Percentiles rank a stretch among this genome's conserved stretches.
phyloP scores from a whole-genome alignment of 2,329 filamentous ascomycete species.

The Alternaria ethzedia region DNA sequence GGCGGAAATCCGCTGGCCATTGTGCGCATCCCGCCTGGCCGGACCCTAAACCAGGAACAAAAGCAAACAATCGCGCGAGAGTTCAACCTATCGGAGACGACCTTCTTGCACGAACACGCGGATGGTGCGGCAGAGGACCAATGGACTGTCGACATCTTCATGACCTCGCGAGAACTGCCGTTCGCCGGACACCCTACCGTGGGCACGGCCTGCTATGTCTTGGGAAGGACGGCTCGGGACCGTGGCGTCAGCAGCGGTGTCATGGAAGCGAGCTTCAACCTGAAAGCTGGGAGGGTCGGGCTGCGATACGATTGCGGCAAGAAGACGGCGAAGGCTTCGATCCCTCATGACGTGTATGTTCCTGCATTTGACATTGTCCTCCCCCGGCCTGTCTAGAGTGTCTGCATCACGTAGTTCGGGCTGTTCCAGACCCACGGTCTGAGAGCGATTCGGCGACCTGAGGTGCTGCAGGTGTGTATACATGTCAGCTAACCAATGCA shows the following conservation, averaged over 20 bases:
- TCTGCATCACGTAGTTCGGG: background rate
- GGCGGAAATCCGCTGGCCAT: slow-evolving; percentile 63
- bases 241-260: slow-evolving; percentile 22
- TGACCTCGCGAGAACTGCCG: slow-evolving; percentile 57
- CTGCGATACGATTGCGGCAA: slow-evolving; percentile 50
- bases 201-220: slow-evolving; percentile 60
- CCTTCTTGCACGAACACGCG: slow-evolving; percentile 57
- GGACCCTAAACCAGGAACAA: slow-evolving; percentile 52
- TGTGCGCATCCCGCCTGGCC: slow-evolving; percentile 53
- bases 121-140: slow-evolving; percentile 24
- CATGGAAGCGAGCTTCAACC: slow-evolving; percentile 49
- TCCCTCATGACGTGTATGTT: slow-evolving; percentile 72
- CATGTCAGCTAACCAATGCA: slow-evolving; percentile 10
- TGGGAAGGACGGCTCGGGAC: slow-evolving; percentile 37
- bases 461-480: background rate
- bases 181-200: slow-evolving; percentile 66
- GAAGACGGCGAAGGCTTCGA: slow-evolving; percentile 62
- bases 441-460: background rate
- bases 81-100: slow-evolving; percentile 65
- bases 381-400: background rate
- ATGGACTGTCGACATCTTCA: slow-evolving; percentile 63
- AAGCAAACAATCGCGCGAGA: slow-evolving; percentile 63
- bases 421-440: slow-evolving; percentile 13
- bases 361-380: background rate
- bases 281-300: slow-evolving; percentile 55